Evolutionary conservation across 2,329 filamentous ascomycete genomes (phyloP).

Genomic region (Talaromyces marneffei): DNA sequence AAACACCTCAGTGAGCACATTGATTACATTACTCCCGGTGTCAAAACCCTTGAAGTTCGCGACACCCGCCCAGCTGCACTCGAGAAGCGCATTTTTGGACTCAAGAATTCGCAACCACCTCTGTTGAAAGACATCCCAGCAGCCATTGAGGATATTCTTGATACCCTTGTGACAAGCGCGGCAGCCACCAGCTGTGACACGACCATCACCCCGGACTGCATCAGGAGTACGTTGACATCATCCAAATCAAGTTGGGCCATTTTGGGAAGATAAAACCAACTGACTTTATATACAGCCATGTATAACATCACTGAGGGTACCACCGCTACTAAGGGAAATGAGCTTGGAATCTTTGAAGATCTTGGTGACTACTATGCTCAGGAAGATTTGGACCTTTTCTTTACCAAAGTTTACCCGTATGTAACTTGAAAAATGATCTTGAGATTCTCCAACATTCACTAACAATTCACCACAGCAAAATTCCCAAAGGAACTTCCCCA

Average conservation of each 20-base stretch:
- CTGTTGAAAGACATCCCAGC: conserved; percentile 23
- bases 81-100: conserved; percentile 22
- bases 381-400: conserved; percentile 41
- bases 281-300: conserved; percentile 24
- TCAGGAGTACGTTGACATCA: conserved; percentile 23
- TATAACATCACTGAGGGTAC: conserved; percentile 41
- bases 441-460: background rate
- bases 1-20: conserved; percentile 25
- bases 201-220: conserved; percentile 39
- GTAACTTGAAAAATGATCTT: background rate
- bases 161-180: conserved; percentile 4
- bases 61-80: conserved; percentile 15
- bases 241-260: background rate
- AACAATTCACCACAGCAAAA: conserved; percentile 22
- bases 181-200: conserved; percentile 22
- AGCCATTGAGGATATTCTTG: conserved; percentile 20
- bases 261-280: background rate
- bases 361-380: conserved; percentile 43
- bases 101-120: conserved; percentile 19
- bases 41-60: conserved; percentile 29
- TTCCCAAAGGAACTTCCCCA: conserved; percentile 38
- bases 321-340: conserved; percentile 33
- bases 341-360: conserved; percentile 43
- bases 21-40: conserved; percentile 31
- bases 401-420: conserved; percentile 30